Conservation (phyloP, 345 rosid species). For the Orychophragmus violaceus region DNA sequence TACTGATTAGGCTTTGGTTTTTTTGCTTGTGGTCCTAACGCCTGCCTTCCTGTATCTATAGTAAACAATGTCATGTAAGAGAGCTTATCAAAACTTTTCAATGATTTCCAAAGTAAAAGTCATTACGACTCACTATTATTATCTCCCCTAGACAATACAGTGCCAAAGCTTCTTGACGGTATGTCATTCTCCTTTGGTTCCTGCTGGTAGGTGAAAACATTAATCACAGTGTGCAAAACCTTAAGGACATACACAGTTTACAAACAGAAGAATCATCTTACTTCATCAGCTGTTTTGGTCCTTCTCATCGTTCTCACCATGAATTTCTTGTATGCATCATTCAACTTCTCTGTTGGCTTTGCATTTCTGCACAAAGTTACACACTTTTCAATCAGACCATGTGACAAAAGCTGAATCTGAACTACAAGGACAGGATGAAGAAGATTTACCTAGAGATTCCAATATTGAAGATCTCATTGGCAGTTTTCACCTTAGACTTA, state of each 20-base stretch:
- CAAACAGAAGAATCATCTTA: constrained; percentile 21
- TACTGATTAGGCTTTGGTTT: constrained; percentile 55
- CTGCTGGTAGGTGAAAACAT: constrained; percentile 33
- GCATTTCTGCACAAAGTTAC: constrained; percentile 46
- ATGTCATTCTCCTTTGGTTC: constrained; percentile 43
- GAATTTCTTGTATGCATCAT: constrained; percentile 69
- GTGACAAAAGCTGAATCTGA: not conserved
- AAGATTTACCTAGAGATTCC: constrained; percentile 65
- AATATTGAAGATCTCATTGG: constrained; percentile 67
- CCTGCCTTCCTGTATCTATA: constrained; percentile 43
- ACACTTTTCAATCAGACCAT: constrained; percentile 1
- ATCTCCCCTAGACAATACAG: constrained; percentile 51
- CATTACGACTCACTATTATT: constrained; percentile 40
- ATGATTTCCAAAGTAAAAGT: not conserved
- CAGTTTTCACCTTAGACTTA: constrained; percentile 61
- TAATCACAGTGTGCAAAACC: not conserved
- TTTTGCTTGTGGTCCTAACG: constrained; percentile 35
- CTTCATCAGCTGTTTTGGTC: constrained; percentile 47
- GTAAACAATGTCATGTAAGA: not conserved
- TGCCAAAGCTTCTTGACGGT: constrained; percentile 74
- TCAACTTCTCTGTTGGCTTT: constrained; percentile 67
- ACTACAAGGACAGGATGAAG: not conserved
- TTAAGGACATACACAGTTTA: not conserved
- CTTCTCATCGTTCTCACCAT: constrained; percentile 61
- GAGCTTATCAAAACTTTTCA: not conserved